phyloP scores from a whole-genome alignment of 140 eudicot genomes.

The Erigeron philadelphicus region DNA sequence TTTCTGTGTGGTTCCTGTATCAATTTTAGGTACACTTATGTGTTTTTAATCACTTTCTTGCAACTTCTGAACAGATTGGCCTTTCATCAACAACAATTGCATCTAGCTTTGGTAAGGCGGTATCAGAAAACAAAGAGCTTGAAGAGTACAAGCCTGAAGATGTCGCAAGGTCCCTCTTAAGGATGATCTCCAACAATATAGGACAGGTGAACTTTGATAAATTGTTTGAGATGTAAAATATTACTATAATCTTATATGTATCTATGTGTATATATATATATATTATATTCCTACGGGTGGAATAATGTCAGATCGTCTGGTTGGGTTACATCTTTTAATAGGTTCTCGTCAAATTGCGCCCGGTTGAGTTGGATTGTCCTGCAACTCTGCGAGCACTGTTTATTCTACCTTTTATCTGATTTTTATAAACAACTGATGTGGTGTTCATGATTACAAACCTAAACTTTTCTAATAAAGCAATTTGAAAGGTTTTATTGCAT shows the following conservation, averaged over 20 bases:
- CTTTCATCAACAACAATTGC: slow-evolving; percentile 87
- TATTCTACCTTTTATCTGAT: too few relatives aligned
- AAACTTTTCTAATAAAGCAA: neutral
- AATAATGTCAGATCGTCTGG: neutral
- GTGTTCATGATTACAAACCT: neutral
- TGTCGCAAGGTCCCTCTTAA: slow-evolving; percentile 77
- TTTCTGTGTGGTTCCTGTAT: neutral
- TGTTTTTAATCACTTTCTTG: slow-evolving; percentile 11
- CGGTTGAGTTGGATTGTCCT: neutral
- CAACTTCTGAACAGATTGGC: slow-evolving; percentile 62
- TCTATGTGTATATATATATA: neutral
- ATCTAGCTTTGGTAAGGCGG: slow-evolving; percentile 87
- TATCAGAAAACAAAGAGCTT: slow-evolving; percentile 75
- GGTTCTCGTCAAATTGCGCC: neutral
- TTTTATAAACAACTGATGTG: neutral
- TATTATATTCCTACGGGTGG: neutral
- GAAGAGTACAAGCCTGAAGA: slow-evolving; percentile 83
- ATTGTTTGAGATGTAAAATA: neutral
- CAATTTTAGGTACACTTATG: neutral
- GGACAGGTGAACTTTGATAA: slow-evolving; percentile 61
- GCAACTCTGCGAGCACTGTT: too few relatives aligned
- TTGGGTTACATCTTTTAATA: neutral
- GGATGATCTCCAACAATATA: slow-evolving; percentile 92
- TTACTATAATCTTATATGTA: neutral
- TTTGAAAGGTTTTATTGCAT: neutral